These are phyloP conservation scores for Dichotomopilus funicola DNA, from an alignment of 2,329 filamentous ascomycete species.

Conservation along the genomic window DNA sequence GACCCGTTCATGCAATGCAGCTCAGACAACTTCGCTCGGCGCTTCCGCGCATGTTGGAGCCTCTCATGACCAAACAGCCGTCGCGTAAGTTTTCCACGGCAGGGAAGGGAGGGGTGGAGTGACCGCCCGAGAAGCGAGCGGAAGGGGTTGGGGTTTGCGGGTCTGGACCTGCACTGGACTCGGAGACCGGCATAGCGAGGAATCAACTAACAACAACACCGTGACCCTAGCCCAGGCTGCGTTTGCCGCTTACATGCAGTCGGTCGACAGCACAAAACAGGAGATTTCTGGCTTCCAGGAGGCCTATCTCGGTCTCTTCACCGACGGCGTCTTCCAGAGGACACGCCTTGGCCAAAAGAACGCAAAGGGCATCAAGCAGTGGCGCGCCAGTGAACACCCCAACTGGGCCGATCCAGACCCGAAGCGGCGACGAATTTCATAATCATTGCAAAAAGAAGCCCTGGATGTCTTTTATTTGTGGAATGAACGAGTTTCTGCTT, in stretches of 20 bases:
- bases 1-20: slow-evolving; percentile 26
- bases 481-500: no score
- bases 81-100: slow-evolving; percentile 39
- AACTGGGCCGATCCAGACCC: slow-evolving; percentile 41
- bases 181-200: no score
- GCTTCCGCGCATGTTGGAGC: slow-evolving; percentile 45
- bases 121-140: no score
- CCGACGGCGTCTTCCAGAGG: slow-evolving; percentile 44
- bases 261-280: slow-evolving; percentile 40
- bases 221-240: slow-evolving; percentile 41
- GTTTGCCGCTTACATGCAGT: slow-evolving; percentile 42
- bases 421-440: slow-evolving; percentile 9
- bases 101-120: no score
- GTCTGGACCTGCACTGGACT: no score
- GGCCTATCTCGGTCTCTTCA: slow-evolving; percentile 41
- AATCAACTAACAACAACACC: slow-evolving; percentile 17
- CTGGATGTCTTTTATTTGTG: no score
- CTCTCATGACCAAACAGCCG: slow-evolving; percentile 43
- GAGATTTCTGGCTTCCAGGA: slow-evolving; percentile 48
- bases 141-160: no score
- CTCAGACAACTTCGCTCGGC: slow-evolving; percentile 42
- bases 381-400: slow-evolving; percentile 53
- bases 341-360: slow-evolving; percentile 49
- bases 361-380: slow-evolving; percentile 51
- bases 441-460: not conserved